phyloP scores from a whole-genome alignment of 257 asterid genomes.

The Solanum bulbocastanum region DNA sequence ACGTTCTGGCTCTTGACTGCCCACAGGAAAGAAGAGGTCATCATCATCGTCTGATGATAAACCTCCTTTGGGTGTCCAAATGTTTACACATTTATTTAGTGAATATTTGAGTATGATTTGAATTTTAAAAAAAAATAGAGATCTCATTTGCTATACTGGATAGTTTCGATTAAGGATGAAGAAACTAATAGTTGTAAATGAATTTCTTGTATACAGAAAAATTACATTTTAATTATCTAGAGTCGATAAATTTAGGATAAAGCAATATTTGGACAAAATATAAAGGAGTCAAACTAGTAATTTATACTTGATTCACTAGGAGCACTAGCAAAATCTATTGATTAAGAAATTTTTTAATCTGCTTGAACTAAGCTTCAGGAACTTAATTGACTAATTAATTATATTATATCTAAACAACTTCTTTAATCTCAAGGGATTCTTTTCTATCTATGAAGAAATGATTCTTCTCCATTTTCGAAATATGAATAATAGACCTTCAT shows the following conservation, averaged over 20 bases:
- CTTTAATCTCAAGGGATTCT: no score
- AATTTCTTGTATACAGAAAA: not conserved
- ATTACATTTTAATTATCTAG: not conserved
- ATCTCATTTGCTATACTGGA: not conserved
- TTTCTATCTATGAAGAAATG: not conserved
- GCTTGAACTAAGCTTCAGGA: no score
- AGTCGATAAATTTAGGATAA: not conserved
- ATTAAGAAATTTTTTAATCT: fast-evolving
- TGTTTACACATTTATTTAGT: not conserved
- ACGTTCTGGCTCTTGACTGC: not conserved
- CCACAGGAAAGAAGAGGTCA: not conserved
- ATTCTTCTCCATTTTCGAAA: no score
- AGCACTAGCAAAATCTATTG: no score
- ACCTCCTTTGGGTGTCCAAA: not conserved
- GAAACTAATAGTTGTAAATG: not conserved
- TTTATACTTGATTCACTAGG: not conserved
- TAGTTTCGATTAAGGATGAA: not conserved
- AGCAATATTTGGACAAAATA: not conserved
- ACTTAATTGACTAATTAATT: not conserved
- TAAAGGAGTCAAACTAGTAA: not conserved
- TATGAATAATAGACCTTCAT: not conserved
- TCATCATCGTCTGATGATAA: not conserved
- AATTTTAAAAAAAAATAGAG: no score
- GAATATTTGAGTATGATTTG: not conserved
- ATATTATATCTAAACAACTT: no score